Evolutionary conservation across 306 rosid species (phyloP).

Genomic region (Herpetospermum pedunculosum): DNA sequence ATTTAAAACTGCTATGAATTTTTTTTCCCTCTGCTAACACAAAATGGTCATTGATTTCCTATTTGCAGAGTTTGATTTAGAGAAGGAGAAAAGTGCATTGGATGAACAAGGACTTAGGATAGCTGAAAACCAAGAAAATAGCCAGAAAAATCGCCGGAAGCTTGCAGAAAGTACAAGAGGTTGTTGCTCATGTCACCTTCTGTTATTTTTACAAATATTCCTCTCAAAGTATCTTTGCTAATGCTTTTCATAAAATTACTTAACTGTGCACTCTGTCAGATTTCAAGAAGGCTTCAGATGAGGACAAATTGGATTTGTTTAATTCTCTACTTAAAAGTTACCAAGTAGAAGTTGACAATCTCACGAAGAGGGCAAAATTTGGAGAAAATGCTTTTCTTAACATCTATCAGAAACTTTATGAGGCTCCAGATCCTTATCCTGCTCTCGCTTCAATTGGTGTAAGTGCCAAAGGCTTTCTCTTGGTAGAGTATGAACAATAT

Average conservation of each 20-base stretch:
- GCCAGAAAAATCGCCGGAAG: constrained; percentile 95
- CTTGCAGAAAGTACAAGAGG: constrained; percentile 97
- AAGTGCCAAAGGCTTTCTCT: constrained; percentile 26
- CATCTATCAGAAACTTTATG: constrained; percentile 87
- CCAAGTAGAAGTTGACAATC: constrained; percentile 95
- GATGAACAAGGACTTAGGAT: constrained; percentile 95
- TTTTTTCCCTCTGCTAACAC: neutral
- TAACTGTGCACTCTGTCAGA: constrained; percentile 28
- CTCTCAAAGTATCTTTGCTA: neutral
- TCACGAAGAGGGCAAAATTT: constrained; percentile 87
- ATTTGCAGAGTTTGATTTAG: constrained; percentile 71
- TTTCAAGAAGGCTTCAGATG: constrained; percentile 76
- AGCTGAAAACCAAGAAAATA: constrained; percentile 92
- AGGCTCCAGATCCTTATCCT: constrained; percentile 98
- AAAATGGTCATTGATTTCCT: neutral
- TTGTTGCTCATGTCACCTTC: constrained; percentile 3
- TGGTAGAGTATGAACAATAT: neutral
- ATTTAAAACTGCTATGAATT: neutral
- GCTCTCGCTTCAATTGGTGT: constrained; percentile 86
- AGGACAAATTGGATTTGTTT: constrained; percentile 66
- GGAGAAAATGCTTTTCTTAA: constrained; percentile 98
- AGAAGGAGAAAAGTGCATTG: constrained; percentile 73
- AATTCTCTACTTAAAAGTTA: constrained; percentile 73
- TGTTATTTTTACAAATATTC: neutral
- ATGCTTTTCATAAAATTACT: neutral